Conservation (phyloP, 805 yeast genomes). For the Hanseniaspora mollemarum region DNA sequence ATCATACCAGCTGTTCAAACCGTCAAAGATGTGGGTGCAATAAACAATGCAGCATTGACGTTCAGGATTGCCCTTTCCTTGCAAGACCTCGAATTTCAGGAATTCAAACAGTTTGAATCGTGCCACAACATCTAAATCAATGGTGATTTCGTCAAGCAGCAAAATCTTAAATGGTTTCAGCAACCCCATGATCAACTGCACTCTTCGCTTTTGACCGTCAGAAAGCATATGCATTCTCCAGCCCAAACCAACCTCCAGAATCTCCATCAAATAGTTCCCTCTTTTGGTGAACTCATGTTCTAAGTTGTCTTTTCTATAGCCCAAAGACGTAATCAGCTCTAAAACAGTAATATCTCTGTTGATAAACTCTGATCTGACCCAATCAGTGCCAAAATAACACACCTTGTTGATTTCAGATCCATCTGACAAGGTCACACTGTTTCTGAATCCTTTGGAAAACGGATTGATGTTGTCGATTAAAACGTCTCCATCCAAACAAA, state of each 20-base stretch:
- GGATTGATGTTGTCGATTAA: constrained; percentile 79
- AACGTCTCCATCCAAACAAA: constrained; percentile 62
- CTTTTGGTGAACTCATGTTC: constrained; percentile 44
- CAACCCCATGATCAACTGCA: constrained; percentile 87
- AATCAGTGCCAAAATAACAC: constrained; percentile 89
- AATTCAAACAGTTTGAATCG: constrained; percentile 63
- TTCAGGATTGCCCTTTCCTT: constrained; percentile 17
- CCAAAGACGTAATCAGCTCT: constrained; percentile 65
- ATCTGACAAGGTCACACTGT: constrained; percentile 17
- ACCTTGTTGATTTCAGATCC: constrained; percentile 33
- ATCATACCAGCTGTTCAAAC: constrained; percentile 84
- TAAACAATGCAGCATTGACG: constrained; percentile 73
- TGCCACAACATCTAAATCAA: constrained; percentile 88
- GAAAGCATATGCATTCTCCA: constrained; percentile 91
- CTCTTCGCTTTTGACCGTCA: constrained; percentile 92
- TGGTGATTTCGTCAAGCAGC: constrained; percentile 91
- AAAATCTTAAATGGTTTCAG: constrained; percentile 80
- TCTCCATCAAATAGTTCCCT: constrained; percentile 59
- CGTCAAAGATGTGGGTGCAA: constrained; percentile 95
- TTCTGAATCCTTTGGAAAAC: constrained; percentile 44
- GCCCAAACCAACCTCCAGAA: constrained; percentile 71
- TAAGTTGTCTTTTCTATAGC: constrained; percentile 44
- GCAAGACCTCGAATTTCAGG: constrained; percentile 58
- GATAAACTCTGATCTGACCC: constrained; percentile 88
- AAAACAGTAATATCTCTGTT: constrained; percentile 84